Conservation (phyloP, 257 asterid genomes). For the Solanum chmielewskii region DNA sequence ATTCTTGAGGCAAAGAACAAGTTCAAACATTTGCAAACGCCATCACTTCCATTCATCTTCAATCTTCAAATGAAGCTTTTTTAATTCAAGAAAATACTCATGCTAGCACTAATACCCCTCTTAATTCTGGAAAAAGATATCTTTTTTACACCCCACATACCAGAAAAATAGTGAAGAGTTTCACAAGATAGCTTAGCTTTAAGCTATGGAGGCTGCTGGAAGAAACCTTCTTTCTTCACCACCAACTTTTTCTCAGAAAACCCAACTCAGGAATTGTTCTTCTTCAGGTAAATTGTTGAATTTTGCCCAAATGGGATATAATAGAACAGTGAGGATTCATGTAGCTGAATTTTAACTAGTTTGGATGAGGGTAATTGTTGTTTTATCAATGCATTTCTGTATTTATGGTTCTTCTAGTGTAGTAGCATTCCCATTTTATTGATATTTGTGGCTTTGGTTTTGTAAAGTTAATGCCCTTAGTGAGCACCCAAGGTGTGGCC, state of each 20-base stretch:
- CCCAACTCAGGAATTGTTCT: constrained; percentile 34
- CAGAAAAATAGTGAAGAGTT: neutral
- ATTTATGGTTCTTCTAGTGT: neutral
- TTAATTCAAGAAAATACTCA: neutral
- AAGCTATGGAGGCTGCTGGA: constrained; percentile 58
- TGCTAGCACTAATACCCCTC: neutral
- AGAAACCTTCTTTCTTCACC: constrained; percentile 58
- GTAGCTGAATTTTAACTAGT: neutral
- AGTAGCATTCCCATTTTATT: neutral
- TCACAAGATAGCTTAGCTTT: neutral
- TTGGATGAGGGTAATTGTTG: neutral
- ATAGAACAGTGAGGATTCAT: neutral
- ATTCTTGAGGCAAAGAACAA: constrained; percentile 3
- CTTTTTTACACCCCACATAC: neutral
- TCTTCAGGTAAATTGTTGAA: constrained; percentile 32
- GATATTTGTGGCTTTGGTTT: neutral
- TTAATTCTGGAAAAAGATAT: neutral
- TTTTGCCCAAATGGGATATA: neutral
- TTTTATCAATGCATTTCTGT: neutral
- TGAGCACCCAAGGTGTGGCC: neutral
- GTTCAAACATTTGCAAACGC: neutral
- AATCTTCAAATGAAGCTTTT: neutral
- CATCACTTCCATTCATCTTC: neutral
- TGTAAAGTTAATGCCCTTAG: neutral
- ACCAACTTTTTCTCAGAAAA: constrained; percentile 41